phyloP scores from a whole-genome alignment of 2,329 filamentous ascomycete species.

The Tolypocladium capitatum region DNA sequence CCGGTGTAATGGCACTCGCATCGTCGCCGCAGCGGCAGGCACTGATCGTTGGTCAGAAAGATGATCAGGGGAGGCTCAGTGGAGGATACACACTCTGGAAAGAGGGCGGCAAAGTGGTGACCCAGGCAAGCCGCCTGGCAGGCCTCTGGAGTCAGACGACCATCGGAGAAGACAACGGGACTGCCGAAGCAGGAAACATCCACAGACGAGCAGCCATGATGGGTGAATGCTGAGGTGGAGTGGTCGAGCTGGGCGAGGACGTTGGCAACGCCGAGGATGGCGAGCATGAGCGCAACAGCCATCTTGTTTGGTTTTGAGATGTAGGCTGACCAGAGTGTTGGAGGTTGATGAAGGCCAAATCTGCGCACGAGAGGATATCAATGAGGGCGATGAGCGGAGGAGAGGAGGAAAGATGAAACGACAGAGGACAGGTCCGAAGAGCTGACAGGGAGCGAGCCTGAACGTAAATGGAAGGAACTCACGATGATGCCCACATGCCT shows the following conservation, averaged over 20 bases:
- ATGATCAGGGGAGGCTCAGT: accelerated
- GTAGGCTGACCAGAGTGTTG: slow-evolving; percentile 1
- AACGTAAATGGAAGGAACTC: not conserved
- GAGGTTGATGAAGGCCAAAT: not conserved
- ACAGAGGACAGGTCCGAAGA: not conserved
- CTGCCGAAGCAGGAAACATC: slow-evolving; percentile 13
- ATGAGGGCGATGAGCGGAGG: not conserved
- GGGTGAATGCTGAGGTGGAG: slow-evolving; percentile 10
- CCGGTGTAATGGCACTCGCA: slow-evolving; percentile 11
- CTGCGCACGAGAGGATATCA: not conserved
- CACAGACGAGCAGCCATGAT: slow-evolving; percentile 15
- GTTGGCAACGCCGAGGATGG: slow-evolving; percentile 9
- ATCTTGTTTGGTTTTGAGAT: slow-evolving; percentile 8
- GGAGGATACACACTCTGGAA: slow-evolving; percentile 15
- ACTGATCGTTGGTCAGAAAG: slow-evolving; percentile 10
- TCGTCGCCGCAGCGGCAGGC: slow-evolving; percentile 23
- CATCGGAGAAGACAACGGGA: slow-evolving; percentile 10
- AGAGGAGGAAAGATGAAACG: not conserved
- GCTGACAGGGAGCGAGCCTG: not conserved
- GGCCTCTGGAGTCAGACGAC: slow-evolving; percentile 11
- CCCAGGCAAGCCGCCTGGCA: slow-evolving; percentile 16
- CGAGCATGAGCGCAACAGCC: slow-evolving; percentile 10
- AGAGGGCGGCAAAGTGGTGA: slow-evolving; percentile 14
- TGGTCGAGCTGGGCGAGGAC: slow-evolving; percentile 8
- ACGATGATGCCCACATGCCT: not conserved